Evolutionary conservation across 2,329 filamentous ascomycete species (phyloP), one percentile per base, ranked within the genome.

Genomic region (Moelleriella libera): DNA sequence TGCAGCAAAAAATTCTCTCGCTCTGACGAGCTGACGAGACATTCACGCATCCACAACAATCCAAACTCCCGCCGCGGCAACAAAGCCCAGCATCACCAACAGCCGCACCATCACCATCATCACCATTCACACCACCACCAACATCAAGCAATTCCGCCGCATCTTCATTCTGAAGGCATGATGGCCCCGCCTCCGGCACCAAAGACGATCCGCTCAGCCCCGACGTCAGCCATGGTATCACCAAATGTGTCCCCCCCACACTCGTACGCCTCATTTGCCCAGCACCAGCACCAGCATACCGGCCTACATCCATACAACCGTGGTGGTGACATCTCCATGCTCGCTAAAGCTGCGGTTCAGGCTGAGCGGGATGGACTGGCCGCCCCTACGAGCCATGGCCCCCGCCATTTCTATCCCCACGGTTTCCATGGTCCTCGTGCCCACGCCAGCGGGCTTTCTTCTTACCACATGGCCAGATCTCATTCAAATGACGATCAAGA

Each of bases 11-110:
- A 90, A 60, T 97, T 98, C 72, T 94, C 87, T 54, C 83, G 90
- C 54, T 96, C 90, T 10, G 90, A 98, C 63, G 90, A 98, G 69
- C 75, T 98, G 57, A 98, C 92, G 52, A 83, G 90, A 51, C 90
- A 98, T 69, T 96, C 90, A 63, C 80, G 90, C 64, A 98, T 98
- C 70, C 90, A 98, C 78, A 96, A 87, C 79, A 98, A 97, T 69
- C 90, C 92, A 50, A 97, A 97, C 74, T 96, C 89, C 49, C 78
- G 92, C 62, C 76, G 90, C 61, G 89, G 88, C 55, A 94, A 94
- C 74, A 95, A 95, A 73, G 80, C 66, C 30, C 71, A 75, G 55
- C 66, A 71, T 48, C 63, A 65, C 44, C 61, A 63, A 45, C 60
- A 63, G 37, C 57, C 57, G 47, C 60, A 57, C n/a, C 57, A 60